Evolutionary conservation across 2,329 filamentous ascomycete genomes (phyloP).

Genomic region (Nemania sp.): DNA sequence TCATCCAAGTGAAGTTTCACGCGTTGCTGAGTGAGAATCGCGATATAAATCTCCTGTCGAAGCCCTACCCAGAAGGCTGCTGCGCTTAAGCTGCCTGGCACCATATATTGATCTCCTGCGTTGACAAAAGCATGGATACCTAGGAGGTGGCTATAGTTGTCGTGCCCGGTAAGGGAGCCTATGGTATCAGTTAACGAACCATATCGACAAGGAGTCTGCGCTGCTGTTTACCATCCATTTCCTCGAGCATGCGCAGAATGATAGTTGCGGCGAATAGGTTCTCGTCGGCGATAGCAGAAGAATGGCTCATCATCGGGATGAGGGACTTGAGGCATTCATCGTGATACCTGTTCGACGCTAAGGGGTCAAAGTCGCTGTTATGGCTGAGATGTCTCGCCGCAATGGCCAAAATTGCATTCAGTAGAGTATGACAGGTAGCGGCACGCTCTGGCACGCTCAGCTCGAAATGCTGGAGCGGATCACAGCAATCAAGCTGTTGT

Average conservation of each 20-base stretch:
- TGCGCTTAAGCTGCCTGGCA: slow-evolving; percentile 49
- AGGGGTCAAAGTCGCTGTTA: slow-evolving; percentile 50
- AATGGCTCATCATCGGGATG: slow-evolving; percentile 50
- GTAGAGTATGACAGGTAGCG: slow-evolving; percentile 52
- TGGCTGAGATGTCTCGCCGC: slow-evolving; percentile 58
- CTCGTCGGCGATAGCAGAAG: slow-evolving; percentile 49
- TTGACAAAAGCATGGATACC: slow-evolving; percentile 53
- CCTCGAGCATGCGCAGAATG: slow-evolving; percentile 57
- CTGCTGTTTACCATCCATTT: slow-evolving; percentile 42
- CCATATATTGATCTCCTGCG: slow-evolving; percentile 45
- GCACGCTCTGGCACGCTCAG: slow-evolving; percentile 57
- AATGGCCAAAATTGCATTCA: slow-evolving; percentile 61
- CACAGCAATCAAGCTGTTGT: slow-evolving; percentile 39
- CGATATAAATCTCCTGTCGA: slow-evolving; percentile 62
- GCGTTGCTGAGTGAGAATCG: slow-evolving; percentile 51
- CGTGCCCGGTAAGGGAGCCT: slow-evolving; percentile 48
- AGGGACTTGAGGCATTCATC: slow-evolving; percentile 55
- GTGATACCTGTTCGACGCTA: slow-evolving; percentile 56
- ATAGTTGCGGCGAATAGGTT: slow-evolving; percentile 56
- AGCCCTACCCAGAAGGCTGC: slow-evolving; percentile 62
- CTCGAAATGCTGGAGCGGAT: slow-evolving; percentile 52
- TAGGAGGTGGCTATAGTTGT: slow-evolving; percentile 51
- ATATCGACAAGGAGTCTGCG: slow-evolving; percentile 3
- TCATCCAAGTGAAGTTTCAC: slow-evolving; percentile 55
- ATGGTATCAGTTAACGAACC: slow-evolving; percentile 28